phyloP scores from a whole-genome alignment of 768 basidiomycete species.

The Suillus decipiens region DNA sequence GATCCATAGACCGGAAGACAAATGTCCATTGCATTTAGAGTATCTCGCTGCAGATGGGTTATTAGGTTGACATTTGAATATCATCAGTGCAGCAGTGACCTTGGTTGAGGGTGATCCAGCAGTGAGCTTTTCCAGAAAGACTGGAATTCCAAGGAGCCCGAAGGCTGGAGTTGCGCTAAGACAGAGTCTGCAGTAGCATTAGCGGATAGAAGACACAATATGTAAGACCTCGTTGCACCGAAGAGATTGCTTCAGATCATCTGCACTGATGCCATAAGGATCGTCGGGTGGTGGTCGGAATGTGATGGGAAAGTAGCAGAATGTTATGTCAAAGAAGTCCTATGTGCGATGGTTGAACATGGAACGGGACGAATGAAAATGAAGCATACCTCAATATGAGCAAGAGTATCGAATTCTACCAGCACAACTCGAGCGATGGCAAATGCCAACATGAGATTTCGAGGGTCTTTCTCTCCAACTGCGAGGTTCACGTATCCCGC shows the following conservation, averaged over 20 bases:
- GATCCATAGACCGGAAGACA: slow-evolving; percentile 89
- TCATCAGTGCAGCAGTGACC: slow-evolving; percentile 40
- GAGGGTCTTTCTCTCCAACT: slow-evolving; percentile 96
- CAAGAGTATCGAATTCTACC: slow-evolving; percentile 81
- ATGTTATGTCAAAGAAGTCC: slow-evolving; percentile 92
- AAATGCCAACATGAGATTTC: slow-evolving; percentile 90
- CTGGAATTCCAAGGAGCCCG: slow-evolving; percentile 79
- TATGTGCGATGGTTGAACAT: slow-evolving; percentile 31
- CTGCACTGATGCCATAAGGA: slow-evolving; percentile 87
- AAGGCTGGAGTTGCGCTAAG: slow-evolving; percentile 80
- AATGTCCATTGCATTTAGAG: slow-evolving; percentile 70
- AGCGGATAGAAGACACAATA: background rate
- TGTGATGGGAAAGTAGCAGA: slow-evolving; percentile 98
- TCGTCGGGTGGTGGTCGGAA: slow-evolving; percentile 94
- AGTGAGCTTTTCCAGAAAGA: slow-evolving; percentile 90
- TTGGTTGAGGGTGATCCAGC: slow-evolving; percentile 82
- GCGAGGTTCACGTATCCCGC: slow-evolving; percentile 76
- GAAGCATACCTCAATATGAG: slow-evolving; percentile 70
- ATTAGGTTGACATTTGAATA: background rate
- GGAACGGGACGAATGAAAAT: background rate
- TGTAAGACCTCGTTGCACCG: slow-evolving; percentile 42
- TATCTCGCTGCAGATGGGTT: slow-evolving; percentile 65
- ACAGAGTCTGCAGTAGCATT: slow-evolving; percentile 49
- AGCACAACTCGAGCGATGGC: slow-evolving; percentile 83
- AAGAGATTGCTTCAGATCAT: slow-evolving; percentile 77